phyloP scores from a whole-genome alignment of 2,329 filamentous ascomycete species.

The Aspergillus uvarum region DNA sequence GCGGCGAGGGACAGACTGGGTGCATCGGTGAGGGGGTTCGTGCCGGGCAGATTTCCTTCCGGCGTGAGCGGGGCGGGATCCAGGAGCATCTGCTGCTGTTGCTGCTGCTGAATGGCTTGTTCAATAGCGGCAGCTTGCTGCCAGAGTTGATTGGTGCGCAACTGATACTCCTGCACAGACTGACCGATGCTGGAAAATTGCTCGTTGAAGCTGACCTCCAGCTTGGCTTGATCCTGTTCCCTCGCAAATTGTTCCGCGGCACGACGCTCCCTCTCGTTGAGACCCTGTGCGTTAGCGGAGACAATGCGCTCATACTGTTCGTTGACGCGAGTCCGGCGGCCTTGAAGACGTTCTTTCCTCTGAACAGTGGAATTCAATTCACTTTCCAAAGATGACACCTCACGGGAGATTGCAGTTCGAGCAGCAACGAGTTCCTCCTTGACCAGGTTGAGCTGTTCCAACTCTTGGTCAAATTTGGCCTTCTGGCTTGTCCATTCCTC shows the following conservation, averaged over 20 bases:
- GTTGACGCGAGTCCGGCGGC: slow-evolving; percentile 57
- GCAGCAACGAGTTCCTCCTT: slow-evolving; percentile 52
- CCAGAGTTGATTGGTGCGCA: slow-evolving; percentile 45
- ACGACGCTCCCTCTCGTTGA: slow-evolving; percentile 54
- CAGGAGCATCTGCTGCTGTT: slow-evolving; percentile 45
- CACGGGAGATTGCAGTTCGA: slow-evolving; percentile 53
- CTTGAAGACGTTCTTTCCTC: slow-evolving; percentile 60
- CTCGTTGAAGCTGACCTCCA: slow-evolving; percentile 45
- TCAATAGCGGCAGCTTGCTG: slow-evolving; percentile 46
- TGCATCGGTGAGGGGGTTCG: slow-evolving; percentile 41
- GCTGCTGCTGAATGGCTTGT: slow-evolving; percentile 47
- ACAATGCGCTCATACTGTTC: slow-evolving; percentile 62
- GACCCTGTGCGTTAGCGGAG: slow-evolving; percentile 57
- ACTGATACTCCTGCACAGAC: slow-evolving; percentile 45
- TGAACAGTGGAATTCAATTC: slow-evolving; percentile 55
- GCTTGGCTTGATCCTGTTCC: slow-evolving; percentile 46
- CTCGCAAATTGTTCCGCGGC: slow-evolving; percentile 48
- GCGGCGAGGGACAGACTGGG: slow-evolving; percentile 21
- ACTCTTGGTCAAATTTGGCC: slow-evolving; percentile 55
- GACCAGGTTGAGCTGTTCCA: slow-evolving; percentile 51
- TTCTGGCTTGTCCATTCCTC: slow-evolving; percentile 55
- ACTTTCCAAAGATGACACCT: slow-evolving; percentile 52
- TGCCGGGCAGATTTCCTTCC: slow-evolving; percentile 59
- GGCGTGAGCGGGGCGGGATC: slow-evolving; percentile 54
- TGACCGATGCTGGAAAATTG: slow-evolving; percentile 44